A percentile compares a stretch with the other conserved stretches of the same genome.
phyloP scores from a whole-genome alignment of 176 grass and related monocot species.

The Aechmea fasciata region DNA sequence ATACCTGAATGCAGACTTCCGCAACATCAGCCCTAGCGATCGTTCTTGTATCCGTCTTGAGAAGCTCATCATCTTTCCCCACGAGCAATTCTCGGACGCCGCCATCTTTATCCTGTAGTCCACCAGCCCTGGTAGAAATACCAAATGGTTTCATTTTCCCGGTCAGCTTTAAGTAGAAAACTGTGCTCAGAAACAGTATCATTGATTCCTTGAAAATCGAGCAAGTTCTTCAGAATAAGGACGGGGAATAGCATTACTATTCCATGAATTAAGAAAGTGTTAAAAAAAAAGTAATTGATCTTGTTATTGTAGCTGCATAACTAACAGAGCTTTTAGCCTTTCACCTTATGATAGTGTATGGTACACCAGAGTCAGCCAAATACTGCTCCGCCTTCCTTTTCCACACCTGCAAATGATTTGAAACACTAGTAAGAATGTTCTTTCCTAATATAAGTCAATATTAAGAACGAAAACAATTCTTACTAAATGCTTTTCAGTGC shows the following conservation, averaged over 20 bases:
- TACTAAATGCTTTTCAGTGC: no score
- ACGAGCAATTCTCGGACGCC: slow-evolving; percentile 63
- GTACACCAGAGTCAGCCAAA: slow-evolving; percentile 65
- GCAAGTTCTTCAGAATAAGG: no score
- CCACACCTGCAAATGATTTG: slow-evolving; percentile 41
- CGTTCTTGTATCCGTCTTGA: slow-evolving; percentile 78
- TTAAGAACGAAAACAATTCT: no score
- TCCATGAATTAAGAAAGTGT: no score
- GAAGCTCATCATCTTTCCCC: slow-evolving; percentile 77
- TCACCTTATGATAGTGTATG: slow-evolving; percentile 93
- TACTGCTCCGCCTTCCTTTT: slow-evolving; percentile 88
- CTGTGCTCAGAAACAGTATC: no score
- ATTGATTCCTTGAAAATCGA: no score
- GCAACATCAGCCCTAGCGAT: slow-evolving; percentile 85
- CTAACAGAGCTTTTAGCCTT: slow-evolving; percentile 21
- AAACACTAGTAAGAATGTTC: background rate
- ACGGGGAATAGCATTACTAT: no score
- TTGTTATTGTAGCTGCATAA: background rate
- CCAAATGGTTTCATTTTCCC: background rate
- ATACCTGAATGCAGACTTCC: slow-evolving; percentile 85
- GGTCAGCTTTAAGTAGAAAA: background rate
- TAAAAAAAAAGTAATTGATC: background rate
- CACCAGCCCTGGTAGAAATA: slow-evolving; percentile 57
- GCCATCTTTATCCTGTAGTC: slow-evolving; percentile 90
- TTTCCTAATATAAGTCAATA: background rate